Base-by-base conservation (phyloP, 305 asterid species). In the Fraxinus floribunda region DNA sequence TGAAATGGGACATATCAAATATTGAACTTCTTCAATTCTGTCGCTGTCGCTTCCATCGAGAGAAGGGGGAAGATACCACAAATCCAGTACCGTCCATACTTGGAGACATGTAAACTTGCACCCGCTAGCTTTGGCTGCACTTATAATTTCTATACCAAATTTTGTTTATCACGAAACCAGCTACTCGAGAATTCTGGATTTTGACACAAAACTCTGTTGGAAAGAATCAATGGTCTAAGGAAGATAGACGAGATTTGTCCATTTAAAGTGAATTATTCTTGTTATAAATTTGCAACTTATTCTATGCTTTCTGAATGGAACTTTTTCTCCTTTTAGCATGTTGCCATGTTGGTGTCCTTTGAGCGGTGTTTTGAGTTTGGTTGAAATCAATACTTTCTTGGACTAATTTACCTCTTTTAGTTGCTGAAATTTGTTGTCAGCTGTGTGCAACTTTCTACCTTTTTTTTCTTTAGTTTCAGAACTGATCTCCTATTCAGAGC, bases 1-100 rank as follows among this genome's bases (percentile, higher is more conserved):
- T 68, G 22, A 87, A 86, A 80, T 76, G 62, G 62, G 81, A 88
- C 64, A 79, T 85, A 79, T 78, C 79, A 79, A 81, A 57, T 80
- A 81, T 35, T 36, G 80, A 77, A 79, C 80, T 68, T 78, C 89
- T 29, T 83, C 88, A 80, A 83, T 83, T 86, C 76, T 84, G n/a
- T 77, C 78, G 79, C 78, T 16, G n/a, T 79, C 44, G 66, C 29
- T 76, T 81, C 35, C 34, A 16, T 74, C 34, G 78, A 73, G 72
- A 75, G 39, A 73, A 73, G 46, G 39, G 57, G 0, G 60, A 34
- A 77, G 13, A 49, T 68, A 29, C 5, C 22, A 62, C 3, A 79
- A 80, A 52, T 83, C 70, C 60, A 16, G 32, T 2, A 41, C 26
- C 15, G 13, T 35, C 46, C 81, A 36, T 36, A 24, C 38, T 66